phyloP scores from a whole-genome alignment of 306 rosid species.

The Mimosa bimucronata region DNA sequence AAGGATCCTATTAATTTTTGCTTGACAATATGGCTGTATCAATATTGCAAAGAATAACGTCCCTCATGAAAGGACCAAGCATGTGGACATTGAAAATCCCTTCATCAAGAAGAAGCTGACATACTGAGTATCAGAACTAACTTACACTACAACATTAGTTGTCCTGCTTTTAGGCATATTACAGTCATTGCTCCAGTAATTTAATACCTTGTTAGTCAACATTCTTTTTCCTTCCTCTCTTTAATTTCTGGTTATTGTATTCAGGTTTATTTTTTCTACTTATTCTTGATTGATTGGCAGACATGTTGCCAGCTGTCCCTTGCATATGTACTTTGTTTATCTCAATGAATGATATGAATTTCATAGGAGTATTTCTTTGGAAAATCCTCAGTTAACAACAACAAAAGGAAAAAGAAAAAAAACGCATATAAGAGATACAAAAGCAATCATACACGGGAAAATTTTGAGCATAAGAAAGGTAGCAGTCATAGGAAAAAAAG shows the following conservation, averaged over 20 bases:
- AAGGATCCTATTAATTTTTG: too few relatives aligned
- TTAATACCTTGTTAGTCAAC: too few relatives aligned
- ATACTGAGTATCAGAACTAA: too few relatives aligned
- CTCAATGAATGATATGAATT: background rate
- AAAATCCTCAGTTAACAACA: background rate
- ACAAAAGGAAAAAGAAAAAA: background rate
- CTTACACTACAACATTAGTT: too few relatives aligned
- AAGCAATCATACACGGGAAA: conserved; percentile 1
- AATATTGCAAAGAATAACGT: too few relatives aligned
- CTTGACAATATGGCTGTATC: too few relatives aligned
- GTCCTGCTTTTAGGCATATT: too few relatives aligned
- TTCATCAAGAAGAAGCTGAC: too few relatives aligned
- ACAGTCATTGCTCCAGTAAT: too few relatives aligned
- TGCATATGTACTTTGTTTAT: background rate
- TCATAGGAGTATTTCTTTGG: background rate
- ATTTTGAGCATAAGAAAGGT: conserved; percentile 1
- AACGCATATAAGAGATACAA: background rate
- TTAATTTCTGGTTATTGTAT: background rate
- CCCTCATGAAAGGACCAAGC: too few relatives aligned
- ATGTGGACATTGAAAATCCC: too few relatives aligned
- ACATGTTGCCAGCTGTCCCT: background rate
- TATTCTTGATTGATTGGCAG: background rate
- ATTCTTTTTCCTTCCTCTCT: background rate
- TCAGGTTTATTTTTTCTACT: background rate
- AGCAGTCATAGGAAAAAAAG: background rate